phyloP scores from a whole-genome alignment of 805 yeast species.

The Kregervanrija pseudodelftensis region DNA sequence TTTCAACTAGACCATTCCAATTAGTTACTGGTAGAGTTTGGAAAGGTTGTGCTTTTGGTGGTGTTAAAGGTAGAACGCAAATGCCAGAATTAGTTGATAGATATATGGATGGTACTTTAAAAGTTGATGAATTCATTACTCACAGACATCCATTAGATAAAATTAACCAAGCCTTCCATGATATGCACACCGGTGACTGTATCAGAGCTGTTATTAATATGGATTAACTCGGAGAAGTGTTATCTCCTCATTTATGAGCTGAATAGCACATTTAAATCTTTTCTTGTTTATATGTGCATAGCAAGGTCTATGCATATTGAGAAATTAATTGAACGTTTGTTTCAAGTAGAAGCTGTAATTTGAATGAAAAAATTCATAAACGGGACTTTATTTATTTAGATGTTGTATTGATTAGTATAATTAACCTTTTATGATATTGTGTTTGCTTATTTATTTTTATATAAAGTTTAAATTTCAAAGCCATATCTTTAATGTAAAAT shows the following conservation, averaged over 20 bases:
- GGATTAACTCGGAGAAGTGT: conserved; percentile 12
- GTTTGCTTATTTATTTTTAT: too few relatives aligned
- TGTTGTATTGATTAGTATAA: too few relatives aligned
- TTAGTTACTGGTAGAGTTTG: conserved; percentile 98
- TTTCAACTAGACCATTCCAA: conserved; percentile 96
- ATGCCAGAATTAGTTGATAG: conserved; percentile 85
- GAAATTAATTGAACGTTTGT: too few relatives aligned
- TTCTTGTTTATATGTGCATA: not conserved
- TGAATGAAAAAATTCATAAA: too few relatives aligned
- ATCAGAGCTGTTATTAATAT: conserved; percentile 71
- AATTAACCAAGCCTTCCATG: conserved; percentile 87
- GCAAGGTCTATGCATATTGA: not conserved
- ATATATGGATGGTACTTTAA: conserved; percentile 71
- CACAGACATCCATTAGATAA: conserved; percentile 73
- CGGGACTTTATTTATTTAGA: too few relatives aligned
- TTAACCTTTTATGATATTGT: too few relatives aligned
- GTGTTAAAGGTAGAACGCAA: conserved; percentile 95
- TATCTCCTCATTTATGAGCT: too few relatives aligned
- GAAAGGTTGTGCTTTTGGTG: conserved; percentile 99
- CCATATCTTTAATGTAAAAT: too few relatives aligned
- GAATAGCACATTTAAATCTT: not conserved
- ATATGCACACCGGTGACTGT: conserved; percentile 90
- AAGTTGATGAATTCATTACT: conserved; percentile 93
- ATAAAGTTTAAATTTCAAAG: too few relatives aligned
- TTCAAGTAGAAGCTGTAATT: too few relatives aligned